A percentile compares a stretch with the other conserved stretches of the same genome.
Evolutionary conservation across 768 basidiomycete species (phyloP).

Genomic region (Clitopilus hobsonii): DNA sequence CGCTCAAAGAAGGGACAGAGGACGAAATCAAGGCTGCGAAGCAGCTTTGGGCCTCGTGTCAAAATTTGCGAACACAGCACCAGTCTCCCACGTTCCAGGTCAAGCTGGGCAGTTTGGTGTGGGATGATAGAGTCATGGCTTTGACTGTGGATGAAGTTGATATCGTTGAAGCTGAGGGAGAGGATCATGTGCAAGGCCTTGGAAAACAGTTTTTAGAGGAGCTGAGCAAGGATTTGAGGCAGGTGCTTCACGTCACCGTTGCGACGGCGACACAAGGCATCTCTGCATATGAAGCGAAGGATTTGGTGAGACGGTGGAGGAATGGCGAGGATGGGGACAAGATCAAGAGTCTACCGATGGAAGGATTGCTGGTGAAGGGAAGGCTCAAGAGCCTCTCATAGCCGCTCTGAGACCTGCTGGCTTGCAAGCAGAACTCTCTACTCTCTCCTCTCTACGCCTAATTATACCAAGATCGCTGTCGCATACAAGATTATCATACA

Average conservation of each 20-base stretch:
- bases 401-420: no score
- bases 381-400: slow-evolving; percentile 12
- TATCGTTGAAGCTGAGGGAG: slow-evolving; percentile 17
- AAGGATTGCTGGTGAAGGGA: slow-evolving; percentile 10
- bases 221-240: slow-evolving; percentile 41
- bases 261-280: slow-evolving; percentile 58
- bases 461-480: no score
- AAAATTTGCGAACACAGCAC: slow-evolving; percentile 28
- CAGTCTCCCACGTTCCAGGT: slow-evolving; percentile 56
- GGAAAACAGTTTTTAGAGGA: slow-evolving; percentile 37
- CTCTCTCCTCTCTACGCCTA: no score
- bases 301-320: slow-evolving; percentile 54
- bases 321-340: slow-evolving; percentile 10
- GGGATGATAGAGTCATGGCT: slow-evolving; percentile 80
- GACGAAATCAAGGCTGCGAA: slow-evolving; percentile 8
- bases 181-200: slow-evolving; percentile 26
- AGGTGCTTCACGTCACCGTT: slow-evolving; percentile 79
- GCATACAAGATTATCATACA: no score
- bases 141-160: slow-evolving; percentile 61
- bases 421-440: no score
- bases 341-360: slow-evolving; percentile 9
- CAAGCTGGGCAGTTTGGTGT: slow-evolving; percentile 58
- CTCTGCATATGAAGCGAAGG: slow-evolving; percentile 63
- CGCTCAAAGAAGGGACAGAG: slow-evolving; percentile 15
- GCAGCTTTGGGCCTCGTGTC: slow-evolving; percentile 47